Evolutionary conservation across 2,329 filamentous ascomycete genomes (phyloP), one percentile per base, ranked within the genome.

Genomic region (Raffaelea arxii): DNA sequence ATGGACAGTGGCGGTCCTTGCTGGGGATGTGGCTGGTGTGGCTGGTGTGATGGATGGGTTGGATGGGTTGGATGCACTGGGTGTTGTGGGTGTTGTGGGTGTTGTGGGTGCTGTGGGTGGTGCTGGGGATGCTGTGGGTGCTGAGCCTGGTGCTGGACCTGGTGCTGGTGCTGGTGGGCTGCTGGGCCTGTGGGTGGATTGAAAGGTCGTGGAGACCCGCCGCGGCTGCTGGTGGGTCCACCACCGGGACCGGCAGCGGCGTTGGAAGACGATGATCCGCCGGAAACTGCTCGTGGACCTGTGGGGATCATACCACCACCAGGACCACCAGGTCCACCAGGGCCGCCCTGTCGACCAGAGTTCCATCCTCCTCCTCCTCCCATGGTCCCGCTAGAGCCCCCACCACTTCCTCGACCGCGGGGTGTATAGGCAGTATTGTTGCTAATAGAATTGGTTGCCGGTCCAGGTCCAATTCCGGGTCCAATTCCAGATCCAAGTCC

Each of bases 101-200:
- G 11, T 14, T 37, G 45, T 36, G 11, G 40, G 27, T 38, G 41
- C 25, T 37, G 41, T 6, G 24, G 23, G 25, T 38, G 4, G 27
- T 9, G 43, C 21, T 44, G 32, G 23, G 37, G 42, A 36, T 35
- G 44, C 22, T 49, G 43, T 6, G 25, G 12, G 24, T 23, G 23
- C n/a, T 40, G 9, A 30, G 27, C 9, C 27, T 30, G 27, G 9
- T 30, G 27, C 14, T 19, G 40, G 9, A 11, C 16, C 25, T 14
- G 41, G 25, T 24, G 24, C 47, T 58, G 55, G 40, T 59, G 55
- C 49, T 65, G 63, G 50, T 62, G 64, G 1, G 66, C 61, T 0
- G 69, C 62, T 0, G 75, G 75, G 4, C 75, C 75, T 2, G 75
- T 78, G 4, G 74, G 75, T 3, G 75, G 75, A 52, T 78, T 78